These are phyloP conservation scores for Linum lewisii DNA, from an alignment of 345 rosid genomes.

Conservation along the genomic window DNA sequence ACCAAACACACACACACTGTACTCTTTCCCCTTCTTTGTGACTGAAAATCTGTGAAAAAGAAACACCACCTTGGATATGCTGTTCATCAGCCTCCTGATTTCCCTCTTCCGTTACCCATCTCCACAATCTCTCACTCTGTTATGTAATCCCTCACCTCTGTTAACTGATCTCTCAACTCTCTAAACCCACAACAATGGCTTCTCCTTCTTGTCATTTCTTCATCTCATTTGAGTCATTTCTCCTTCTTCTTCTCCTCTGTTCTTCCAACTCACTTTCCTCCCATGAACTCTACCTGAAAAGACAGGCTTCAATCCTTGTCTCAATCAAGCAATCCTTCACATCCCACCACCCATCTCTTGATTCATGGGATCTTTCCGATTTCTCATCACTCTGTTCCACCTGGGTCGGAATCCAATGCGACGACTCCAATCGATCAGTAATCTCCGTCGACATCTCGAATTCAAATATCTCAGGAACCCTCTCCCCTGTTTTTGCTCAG, in stretches of 20 bases:
- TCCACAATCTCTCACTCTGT: too few species aligned
- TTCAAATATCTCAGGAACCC: not conserved
- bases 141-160: too few species aligned
- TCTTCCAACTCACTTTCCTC: slow-evolving; percentile 22
- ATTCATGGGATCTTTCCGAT: slow-evolving; percentile 41
- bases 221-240: slow-evolving; percentile 22
- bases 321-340: slow-evolving; percentile 39
- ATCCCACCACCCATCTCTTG: slow-evolving; percentile 37
- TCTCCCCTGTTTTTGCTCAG: not conserved
- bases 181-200: slow-evolving; percentile 12
- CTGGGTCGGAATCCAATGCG: not conserved
- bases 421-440: not conserved
- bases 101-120: not conserved
- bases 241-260: slow-evolving; percentile 7
- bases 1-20: too few species aligned
- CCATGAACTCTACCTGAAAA: slow-evolving; percentile 28
- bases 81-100: slow-evolving; percentile 10
- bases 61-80: slow-evolving; percentile 3
- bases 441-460: not conserved
- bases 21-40: too few species aligned
- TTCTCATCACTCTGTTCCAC: slow-evolving; percentile 12
- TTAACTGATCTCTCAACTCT: too few species aligned
- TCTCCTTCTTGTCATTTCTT: slow-evolving; percentile 10
- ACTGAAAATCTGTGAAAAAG: too few species aligned
- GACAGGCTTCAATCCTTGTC: slow-evolving; percentile 49